These are phyloP conservation scores for Mycosphaerella arachidis DNA, from an alignment of 2,329 filamentous ascomycete genomes.

Conservation along the genomic window DNA sequence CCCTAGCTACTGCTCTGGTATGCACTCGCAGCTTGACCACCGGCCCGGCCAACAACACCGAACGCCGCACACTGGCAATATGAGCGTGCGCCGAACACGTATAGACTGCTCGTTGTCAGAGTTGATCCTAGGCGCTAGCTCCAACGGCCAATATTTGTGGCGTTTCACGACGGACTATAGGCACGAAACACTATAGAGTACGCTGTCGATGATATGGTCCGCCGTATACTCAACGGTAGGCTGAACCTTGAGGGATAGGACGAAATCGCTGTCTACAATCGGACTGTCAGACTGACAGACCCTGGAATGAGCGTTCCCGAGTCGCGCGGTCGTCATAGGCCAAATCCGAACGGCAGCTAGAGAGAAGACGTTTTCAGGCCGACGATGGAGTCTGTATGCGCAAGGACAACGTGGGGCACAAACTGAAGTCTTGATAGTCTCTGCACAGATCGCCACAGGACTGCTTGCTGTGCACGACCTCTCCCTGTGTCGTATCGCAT, in stretches of 20 bases:
- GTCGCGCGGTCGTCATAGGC: not conserved
- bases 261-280: too few relatives aligned
- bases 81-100: not conserved
- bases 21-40: too few relatives aligned
- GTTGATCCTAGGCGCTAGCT: too few relatives aligned
- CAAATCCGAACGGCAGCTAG: not conserved
- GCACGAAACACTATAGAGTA: too few relatives aligned
- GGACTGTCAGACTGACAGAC: too few relatives aligned
- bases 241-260: too few relatives aligned
- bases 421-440: not conserved
- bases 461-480: not conserved
- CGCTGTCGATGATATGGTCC: too few relatives aligned
- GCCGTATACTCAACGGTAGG: too few relatives aligned
- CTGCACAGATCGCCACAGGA: not conserved
- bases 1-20: not conserved
- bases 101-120: too few relatives aligned
- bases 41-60: not conserved
- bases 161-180: too few relatives aligned
- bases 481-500: not conserved
- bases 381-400: not conserved
- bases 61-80: not conserved
- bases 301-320: not conserved
- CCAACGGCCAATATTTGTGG: too few relatives aligned
- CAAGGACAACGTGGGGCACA: not conserved
- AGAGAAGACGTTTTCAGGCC: not conserved